A percentile compares a stretch with the other conserved stretches of the same genome.
Conservation (phyloP, 2,329 filamentous ascomycete genomes). For the Dendryphion nanum region DNA sequence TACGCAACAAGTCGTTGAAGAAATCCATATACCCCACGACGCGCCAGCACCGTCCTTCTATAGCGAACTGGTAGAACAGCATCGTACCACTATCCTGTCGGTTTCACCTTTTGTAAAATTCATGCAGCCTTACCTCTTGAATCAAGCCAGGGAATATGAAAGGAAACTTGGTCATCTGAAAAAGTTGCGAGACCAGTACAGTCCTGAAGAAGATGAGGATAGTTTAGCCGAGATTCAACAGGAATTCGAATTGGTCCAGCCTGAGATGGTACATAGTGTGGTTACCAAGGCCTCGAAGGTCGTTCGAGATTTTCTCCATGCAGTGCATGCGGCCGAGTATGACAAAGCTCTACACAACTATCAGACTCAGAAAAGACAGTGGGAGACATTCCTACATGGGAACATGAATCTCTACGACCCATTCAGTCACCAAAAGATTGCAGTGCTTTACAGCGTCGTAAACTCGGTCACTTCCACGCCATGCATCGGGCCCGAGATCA, state of each 20-base stretch:
- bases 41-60: conserved; percentile 88
- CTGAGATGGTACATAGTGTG: conserved; percentile 89
- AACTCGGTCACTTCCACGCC: conserved; percentile 93
- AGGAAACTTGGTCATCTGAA: conserved; percentile 78
- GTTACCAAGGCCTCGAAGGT: conserved; percentile 78
- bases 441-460: conserved; percentile 88
- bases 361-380: conserved; percentile 88
- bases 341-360: conserved; percentile 94
- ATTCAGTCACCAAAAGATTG: conserved; percentile 93
- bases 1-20: neutral
- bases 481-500: conserved; percentile 85
- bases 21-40: conserved; percentile 66
- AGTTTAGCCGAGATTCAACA: conserved; percentile 48
- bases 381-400: conserved; percentile 91
- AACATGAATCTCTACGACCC: conserved; percentile 90
- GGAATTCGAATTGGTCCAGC: conserved; percentile 86
- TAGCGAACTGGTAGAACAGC: conserved; percentile 90
- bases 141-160: conserved; percentile 89
- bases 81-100: conserved; percentile 89
- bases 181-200: conserved; percentile 72
- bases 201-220: conserved; percentile 39
- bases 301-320: conserved; percentile 89
- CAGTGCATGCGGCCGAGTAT: conserved; percentile 94
- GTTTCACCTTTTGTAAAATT: conserved; percentile 97
- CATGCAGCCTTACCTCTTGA: conserved; percentile 86